Conservation (phyloP, 2,329 filamentous ascomycete genomes). For the Arthrobotrys conoides region DNA sequence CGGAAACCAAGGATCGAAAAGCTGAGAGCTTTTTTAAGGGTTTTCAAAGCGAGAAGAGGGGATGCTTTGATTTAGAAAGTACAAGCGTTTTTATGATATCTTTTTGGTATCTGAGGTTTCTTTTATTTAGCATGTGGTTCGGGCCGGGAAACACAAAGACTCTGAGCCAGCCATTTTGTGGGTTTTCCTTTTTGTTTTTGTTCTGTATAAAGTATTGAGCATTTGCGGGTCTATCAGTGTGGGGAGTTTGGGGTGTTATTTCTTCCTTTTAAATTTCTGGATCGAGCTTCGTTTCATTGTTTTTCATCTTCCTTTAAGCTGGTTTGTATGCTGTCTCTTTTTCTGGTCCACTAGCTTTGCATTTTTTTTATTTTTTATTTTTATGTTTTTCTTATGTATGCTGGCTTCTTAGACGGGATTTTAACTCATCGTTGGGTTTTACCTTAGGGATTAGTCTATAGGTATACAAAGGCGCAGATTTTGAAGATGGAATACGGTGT, state of each 20-base stretch:
- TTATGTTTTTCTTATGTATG: no score
- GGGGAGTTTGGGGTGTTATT: constrained; percentile 36
- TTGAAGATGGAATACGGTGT: no score
- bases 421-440: no score
- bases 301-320: no score
- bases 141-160: background rate
- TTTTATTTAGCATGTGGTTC: background rate
- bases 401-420: no score
- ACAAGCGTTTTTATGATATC: background rate
- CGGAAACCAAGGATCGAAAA: background rate
- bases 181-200: background rate
- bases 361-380: no score
- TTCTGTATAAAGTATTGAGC: constrained; percentile 15
- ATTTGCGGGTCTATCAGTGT: constrained; percentile 14
- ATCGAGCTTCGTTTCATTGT: no score
- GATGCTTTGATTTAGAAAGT: constrained; percentile 22
- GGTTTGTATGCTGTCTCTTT: no score
- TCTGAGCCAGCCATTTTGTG: background rate
- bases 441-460: no score
- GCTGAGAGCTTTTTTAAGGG: background rate
- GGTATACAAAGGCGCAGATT: no score
- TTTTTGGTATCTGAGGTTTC: background rate
- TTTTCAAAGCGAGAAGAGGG: background rate
- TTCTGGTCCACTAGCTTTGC: no score
- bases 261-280: no score